Conservation (phyloP, 169 alveolate genomes). For the Plasmodium adleri region DNA sequence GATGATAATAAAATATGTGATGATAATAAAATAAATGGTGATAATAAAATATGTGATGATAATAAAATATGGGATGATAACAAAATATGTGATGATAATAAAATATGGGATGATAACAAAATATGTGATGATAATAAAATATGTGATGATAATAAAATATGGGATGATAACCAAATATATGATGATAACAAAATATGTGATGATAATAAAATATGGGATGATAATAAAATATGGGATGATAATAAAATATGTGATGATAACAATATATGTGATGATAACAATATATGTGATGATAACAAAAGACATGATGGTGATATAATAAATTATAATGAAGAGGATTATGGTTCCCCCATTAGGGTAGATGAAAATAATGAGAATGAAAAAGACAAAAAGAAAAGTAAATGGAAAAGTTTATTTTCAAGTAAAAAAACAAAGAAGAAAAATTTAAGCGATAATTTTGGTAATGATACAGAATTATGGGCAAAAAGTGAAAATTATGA, state of each 20-base stretch:
- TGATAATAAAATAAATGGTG: background rate
- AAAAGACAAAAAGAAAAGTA: slow-evolving; percentile 36
- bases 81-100: too few relatives aligned
- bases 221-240: background rate
- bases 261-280: background rate
- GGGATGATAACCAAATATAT: too few relatives aligned
- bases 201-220: background rate
- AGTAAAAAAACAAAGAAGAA: slow-evolving; percentile 48
- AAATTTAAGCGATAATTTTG: slow-evolving; percentile 68
- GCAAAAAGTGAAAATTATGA: slow-evolving; percentile 27
- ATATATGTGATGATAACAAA: too few relatives aligned
- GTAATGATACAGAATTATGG: slow-evolving; percentile 69
- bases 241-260: background rate
- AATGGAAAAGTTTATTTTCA: slow-evolving; percentile 30
- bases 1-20: background rate
- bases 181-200: too few relatives aligned
- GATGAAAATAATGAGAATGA: slow-evolving; percentile 15
- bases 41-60: background rate
- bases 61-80: too few relatives aligned
- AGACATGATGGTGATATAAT: too few relatives aligned
- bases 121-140: too few relatives aligned
- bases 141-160: too few relatives aligned
- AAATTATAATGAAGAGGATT: background rate
- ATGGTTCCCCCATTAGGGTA: background rate
- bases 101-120: too few relatives aligned